Conservation (phyloP, 2,329 filamentous ascomycete species). For the Trichoderma guizhouense region DNA sequence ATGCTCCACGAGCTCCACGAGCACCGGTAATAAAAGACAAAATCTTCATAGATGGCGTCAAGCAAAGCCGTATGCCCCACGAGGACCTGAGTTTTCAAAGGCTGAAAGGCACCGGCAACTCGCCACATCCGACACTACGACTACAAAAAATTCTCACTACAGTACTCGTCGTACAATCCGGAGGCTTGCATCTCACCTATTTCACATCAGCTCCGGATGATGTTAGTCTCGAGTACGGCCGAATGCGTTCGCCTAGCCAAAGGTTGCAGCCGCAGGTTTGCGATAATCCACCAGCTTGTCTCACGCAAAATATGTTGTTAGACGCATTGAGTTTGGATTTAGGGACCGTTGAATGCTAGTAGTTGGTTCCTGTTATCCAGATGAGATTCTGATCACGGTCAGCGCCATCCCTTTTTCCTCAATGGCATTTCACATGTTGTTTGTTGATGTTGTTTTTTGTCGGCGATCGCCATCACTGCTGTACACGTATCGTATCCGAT, state of each 20-base stretch:
- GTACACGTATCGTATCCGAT: neutral
- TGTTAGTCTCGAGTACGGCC: neutral
- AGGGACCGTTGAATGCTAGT: neutral
- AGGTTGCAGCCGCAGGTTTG: slow-evolving; percentile 3
- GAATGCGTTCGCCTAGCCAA: neutral
- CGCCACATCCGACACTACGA: neutral
- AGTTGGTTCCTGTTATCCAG: neutral
- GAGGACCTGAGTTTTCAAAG: neutral
- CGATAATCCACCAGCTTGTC: neutral
- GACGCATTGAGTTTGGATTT: neutral
- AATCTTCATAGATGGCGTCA: neutral
- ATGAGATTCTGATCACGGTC: neutral
- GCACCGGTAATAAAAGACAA: neutral
- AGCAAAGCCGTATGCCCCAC: neutral
- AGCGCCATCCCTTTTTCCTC: neutral
- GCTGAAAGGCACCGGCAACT: neutral
- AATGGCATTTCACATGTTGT: neutral
- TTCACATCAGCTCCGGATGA: neutral
- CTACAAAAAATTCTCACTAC: neutral
- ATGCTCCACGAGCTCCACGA: neutral
- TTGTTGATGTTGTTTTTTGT: neutral
- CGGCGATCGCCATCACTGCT: neutral
- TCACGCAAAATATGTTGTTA: neutral
- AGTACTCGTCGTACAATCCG: neutral
- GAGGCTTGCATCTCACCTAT: neutral